A percentile compares a stretch with the other conserved stretches of the same genome.
Conservation (phyloP, 2,329 filamentous ascomycete genomes). For the Dendrostoma leiphaemia region DNA sequence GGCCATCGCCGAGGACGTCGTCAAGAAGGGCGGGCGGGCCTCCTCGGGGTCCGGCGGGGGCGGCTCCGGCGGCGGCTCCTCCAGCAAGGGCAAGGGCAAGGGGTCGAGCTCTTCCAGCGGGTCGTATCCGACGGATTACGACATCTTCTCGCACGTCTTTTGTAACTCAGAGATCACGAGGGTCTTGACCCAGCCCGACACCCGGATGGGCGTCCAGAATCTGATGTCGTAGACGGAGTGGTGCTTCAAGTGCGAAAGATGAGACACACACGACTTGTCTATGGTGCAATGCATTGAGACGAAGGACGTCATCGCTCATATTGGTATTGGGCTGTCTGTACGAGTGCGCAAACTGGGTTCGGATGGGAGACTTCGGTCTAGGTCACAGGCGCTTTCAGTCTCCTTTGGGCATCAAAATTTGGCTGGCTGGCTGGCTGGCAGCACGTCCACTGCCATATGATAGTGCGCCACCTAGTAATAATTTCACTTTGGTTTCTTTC, state of each 20-base stretch:
- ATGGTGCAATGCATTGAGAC: not conserved
- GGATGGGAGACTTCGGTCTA: too few species aligned
- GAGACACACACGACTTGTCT: not conserved
- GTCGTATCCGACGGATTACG: slow-evolving; percentile 39
- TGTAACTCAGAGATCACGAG: slow-evolving; percentile 46
- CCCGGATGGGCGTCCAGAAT: slow-evolving; percentile 53
- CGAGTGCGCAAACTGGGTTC: not conserved
- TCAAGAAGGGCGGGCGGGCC: slow-evolving; percentile 45
- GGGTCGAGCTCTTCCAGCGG: slow-evolving; percentile 24
- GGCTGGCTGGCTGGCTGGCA: slow-evolving; percentile 4
- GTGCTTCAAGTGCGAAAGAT: not conserved
- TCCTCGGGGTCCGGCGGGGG: slow-evolving; percentile 24
- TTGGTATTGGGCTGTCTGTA: not conserved
- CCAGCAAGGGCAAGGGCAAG: slow-evolving; percentile 23
- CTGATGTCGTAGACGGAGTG: slow-evolving; percentile 35
- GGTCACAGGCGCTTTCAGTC: not conserved
- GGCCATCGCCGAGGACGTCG: slow-evolving; percentile 53
- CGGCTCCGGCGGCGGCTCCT: slow-evolving; percentile 15
- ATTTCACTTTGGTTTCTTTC: not conserved
- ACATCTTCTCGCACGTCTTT: slow-evolving; percentile 55
- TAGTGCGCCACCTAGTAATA: not conserved
- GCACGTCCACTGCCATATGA: too few species aligned
- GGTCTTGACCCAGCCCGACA: slow-evolving; percentile 50
- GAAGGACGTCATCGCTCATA: slow-evolving; percentile 1
- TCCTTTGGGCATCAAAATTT: not conserved